Evolutionary conservation across 192 early-diverging fungal species (phyloP).

Genomic region (Pilaira anomala): DNA sequence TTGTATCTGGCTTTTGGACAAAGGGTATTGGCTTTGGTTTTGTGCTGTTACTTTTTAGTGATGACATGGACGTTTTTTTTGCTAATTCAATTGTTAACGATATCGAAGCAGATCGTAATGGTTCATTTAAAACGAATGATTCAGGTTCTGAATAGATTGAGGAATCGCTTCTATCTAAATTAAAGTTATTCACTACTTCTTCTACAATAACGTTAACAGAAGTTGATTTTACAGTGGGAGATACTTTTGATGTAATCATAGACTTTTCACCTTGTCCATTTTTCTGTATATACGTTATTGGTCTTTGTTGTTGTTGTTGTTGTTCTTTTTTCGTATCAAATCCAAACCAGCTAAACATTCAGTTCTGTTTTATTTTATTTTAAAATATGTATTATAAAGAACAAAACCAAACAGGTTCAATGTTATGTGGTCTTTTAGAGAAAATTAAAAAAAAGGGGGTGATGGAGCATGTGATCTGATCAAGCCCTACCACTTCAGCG

Average conservation of each 20-base stretch:
- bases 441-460: no score
- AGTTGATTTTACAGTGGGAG: constrained; percentile 8
- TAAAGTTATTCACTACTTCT: background rate
- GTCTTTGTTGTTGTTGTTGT: background rate
- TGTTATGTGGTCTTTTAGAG: no score
- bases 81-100: constrained; percentile 16
- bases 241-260: constrained; percentile 4
- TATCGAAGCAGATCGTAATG: background rate
- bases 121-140: background rate
- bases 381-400: no score
- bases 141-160: no score
- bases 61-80: background rate
- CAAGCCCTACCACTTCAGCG: no score
- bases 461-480: no score
- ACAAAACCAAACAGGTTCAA: no score
- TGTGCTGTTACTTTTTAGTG: no score
- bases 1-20: background rate
- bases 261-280: background rate
- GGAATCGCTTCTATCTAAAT: background rate
- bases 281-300: no score
- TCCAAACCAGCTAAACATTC: constrained; percentile 2
- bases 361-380: no score
- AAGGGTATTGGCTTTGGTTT: no score
- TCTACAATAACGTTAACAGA: constrained; percentile 5
- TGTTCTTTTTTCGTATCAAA: background rate